phyloP scores from a whole-genome alignment of 139 green algal genomes.

The Dunaliella primolecta region DNA sequence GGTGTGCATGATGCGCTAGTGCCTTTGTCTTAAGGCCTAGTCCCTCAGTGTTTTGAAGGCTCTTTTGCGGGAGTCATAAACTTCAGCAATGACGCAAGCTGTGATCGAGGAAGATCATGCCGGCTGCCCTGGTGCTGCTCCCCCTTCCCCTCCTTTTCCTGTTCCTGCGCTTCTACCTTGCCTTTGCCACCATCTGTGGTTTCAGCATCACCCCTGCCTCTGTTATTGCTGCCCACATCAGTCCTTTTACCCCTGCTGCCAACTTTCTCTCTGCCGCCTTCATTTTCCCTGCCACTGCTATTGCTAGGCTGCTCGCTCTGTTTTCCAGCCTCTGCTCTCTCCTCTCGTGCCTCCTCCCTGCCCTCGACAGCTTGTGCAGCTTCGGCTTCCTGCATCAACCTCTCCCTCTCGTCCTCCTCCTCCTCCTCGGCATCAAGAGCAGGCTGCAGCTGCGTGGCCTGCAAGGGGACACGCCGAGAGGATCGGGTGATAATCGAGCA shows the following conservation, averaged over 20 bases:
- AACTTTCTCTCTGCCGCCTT: neutral
- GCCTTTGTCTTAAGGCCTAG: too few relatives aligned
- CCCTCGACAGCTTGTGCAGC: neutral
- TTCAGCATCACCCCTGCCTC: neutral
- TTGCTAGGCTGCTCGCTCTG: neutral
- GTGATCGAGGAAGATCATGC: too few relatives aligned
- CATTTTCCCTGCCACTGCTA: neutral
- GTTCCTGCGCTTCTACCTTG: too few relatives aligned
- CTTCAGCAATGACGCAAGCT: too few relatives aligned
- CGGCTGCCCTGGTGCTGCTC: too few relatives aligned
- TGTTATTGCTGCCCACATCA: neutral
- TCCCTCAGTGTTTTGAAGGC: too few relatives aligned
- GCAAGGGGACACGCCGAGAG: too few relatives aligned
- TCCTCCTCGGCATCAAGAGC: constrained; percentile 7
- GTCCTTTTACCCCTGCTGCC: neutral
- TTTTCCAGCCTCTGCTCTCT: neutral
- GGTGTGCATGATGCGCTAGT: too few relatives aligned
- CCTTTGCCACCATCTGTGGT: too few relatives aligned
- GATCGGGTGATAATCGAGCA: too few relatives aligned
- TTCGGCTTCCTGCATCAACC: neutral
- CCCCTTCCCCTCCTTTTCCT: too few relatives aligned
- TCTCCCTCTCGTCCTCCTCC: constrained; percentile 1
- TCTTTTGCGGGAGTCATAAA: too few relatives aligned
- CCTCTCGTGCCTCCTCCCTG: neutral
- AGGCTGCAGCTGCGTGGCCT: neutral